A percentile compares a stretch with the other conserved stretches of the same genome.
Conservation (phyloP, 192 early-diverging fungal genomes). For the Rhizoclosmatium sp. region DNA sequence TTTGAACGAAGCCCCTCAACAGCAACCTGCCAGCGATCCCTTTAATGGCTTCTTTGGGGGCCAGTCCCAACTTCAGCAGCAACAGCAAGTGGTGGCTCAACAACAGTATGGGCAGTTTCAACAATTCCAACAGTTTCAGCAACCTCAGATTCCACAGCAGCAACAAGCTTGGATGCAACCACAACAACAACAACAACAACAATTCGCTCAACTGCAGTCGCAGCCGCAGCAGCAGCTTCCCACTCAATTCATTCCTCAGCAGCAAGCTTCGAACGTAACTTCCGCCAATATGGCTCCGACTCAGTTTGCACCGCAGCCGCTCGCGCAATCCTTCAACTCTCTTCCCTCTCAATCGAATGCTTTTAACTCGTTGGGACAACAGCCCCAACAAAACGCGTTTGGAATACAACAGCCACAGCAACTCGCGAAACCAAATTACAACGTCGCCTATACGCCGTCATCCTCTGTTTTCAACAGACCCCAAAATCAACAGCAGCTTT, state of each 20-base stretch:
- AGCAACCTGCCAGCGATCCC: neutral
- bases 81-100: slow-evolving; percentile 21
- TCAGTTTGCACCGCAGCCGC: neutral
- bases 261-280: slow-evolving; percentile 30
- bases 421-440: slow-evolving; percentile 16
- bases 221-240: slow-evolving; percentile 37
- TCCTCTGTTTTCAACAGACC: slow-evolving; percentile 29
- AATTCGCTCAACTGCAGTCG: slow-evolving; percentile 14
- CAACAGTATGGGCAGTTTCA: slow-evolving; percentile 11
- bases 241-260: slow-evolving; percentile 35
- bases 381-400: slow-evolving; percentile 8
- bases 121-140: slow-evolving; percentile 7
- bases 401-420: slow-evolving; percentile 1
- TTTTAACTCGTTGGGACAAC: slow-evolving; percentile 40
- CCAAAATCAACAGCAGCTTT: neutral
- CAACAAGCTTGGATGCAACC: neutral
- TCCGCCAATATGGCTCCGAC: neutral
- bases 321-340: neutral
- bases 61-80: neutral
- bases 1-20: neutral
- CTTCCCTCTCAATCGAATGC: slow-evolving; percentile 20
- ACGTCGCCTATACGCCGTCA: neutral
- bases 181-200: slow-evolving; percentile 18
- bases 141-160: neutral
- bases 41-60: slow-evolving; percentile 18